Percentiles rank a stretch among this genome's conserved stretches.
phyloP scores from a whole-genome alignment of 257 asterid genomes.

The Salvia miltiorrhiza region DNA sequence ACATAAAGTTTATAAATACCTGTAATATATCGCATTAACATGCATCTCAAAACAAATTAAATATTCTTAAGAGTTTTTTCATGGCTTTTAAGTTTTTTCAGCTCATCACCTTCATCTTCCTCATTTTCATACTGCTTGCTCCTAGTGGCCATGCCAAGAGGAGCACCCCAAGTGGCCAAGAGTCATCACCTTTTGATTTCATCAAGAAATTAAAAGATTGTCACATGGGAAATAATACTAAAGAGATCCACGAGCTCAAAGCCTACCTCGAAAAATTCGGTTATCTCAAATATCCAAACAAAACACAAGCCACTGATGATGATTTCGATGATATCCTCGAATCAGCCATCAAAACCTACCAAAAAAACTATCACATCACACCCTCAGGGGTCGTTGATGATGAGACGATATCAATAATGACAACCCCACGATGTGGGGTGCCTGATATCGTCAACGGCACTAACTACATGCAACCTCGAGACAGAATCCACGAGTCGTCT shows the following conservation, averaged over 20 bases:
- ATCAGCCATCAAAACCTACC: conserved; percentile 31
- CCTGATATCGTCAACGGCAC: conserved; percentile 25
- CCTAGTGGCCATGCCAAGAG: background rate
- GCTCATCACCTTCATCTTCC: background rate
- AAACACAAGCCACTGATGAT: conserved; percentile 8
- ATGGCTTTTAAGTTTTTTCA: conserved; percentile 22
- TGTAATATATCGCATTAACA: background rate
- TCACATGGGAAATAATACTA: conserved; percentile 28
- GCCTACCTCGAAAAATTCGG: conserved; percentile 29
- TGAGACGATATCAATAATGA: conserved; percentile 25
- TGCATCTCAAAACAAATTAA: background rate
- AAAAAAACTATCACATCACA: conserved; percentile 22
- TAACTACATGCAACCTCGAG: conserved; percentile 18
- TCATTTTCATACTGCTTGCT: background rate
- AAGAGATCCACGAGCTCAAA: conserved; percentile 27
- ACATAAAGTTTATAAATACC: background rate
- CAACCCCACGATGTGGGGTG: conserved; percentile 36
- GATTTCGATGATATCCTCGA: conserved; percentile 27
- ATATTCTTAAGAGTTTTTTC: background rate
- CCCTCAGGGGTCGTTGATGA: conserved; percentile 31
- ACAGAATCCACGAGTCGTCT: too few relatives aligned
- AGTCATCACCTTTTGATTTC: conserved; percentile 27
- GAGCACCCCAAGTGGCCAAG: background rate
- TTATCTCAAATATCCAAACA: conserved; percentile 20
- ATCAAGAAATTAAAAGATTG: conserved; percentile 30